Base-by-base conservation (phyloP, 768 basidiomycete genomes). In the Pulveroboletus ravenelii region DNA sequence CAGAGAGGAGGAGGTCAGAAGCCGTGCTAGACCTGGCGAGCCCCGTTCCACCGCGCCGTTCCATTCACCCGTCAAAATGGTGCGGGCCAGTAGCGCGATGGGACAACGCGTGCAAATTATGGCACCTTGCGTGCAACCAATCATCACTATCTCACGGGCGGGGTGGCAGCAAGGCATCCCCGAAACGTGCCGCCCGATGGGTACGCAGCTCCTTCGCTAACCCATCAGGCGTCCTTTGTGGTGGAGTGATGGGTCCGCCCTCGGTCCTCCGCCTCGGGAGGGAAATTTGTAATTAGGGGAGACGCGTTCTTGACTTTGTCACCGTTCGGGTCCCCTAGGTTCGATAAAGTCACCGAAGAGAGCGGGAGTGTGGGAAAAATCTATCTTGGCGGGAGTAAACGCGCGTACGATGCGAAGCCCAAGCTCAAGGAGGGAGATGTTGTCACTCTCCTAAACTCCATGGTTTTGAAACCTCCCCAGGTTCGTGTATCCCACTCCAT, bases 381-480 rank as follows among this genome's bases (percentile, higher is more conserved):
- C 0, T 95, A 93, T 66, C 80, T 76, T 56, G 95, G 96, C 0
- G 95, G 95, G 3, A 93, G 91, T 56, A 81, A 84, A 6, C 95
- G 96, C 5, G 94, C 93, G 4, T 98, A 89, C 62, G 96, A 98
- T 66, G 74, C 79, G 45, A 81, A 88, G 72, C 84, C 89, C 43
- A 91, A 90, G 60, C 69, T 95, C 48, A 82, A 82, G 52, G 88
- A 93, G 57, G 96, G 96, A 2, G 86, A 91, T 41, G 93, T 98
- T 5, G 74, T 98, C 36, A 89, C 92, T 1, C 75, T 99, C 37
- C 72, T 98, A 17, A 96, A 95, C 61, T 92, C 96, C 0, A 78
- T 78, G 47, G 79, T 98, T 40, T 71, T 96, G 50, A 89, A 89
- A 61, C 93, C 93, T 10, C 86, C 87, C 55, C 84, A 89, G 69